Conservation (phyloP, 495 filamentous ascomycete species). For the Neurospora sp. region DNA sequence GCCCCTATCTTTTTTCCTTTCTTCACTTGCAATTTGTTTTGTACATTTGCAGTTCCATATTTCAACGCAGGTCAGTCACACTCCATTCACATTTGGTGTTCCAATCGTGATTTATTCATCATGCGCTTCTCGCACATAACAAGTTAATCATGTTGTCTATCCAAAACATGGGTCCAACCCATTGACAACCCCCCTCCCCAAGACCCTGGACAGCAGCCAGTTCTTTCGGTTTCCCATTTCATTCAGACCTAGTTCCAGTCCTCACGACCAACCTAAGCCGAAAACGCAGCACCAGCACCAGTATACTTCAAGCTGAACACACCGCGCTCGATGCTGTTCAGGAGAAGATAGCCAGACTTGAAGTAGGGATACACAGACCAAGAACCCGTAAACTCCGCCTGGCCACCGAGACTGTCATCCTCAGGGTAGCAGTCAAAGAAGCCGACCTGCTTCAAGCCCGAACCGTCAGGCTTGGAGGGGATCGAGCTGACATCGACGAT, state of each 20-base stretch:
- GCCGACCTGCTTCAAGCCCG: constrained; percentile 38
- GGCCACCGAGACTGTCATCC: constrained; percentile 43
- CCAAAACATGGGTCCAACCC: neutral
- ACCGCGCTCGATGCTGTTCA: constrained; percentile 53
- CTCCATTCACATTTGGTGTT: too few relatives aligned
- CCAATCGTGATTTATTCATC: too few relatives aligned
- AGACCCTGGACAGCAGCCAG: neutral
- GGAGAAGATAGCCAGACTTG: constrained; percentile 43
- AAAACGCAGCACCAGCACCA: neutral
- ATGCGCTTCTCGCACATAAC: too few relatives aligned
- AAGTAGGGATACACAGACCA: constrained; percentile 51
- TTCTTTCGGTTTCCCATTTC: neutral
- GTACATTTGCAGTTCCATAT: too few relatives aligned
- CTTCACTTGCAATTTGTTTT: too few relatives aligned
- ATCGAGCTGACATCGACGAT: constrained; percentile 46
- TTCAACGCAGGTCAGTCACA: too few relatives aligned
- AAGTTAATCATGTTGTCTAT: neutral
- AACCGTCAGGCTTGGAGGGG: constrained; percentile 39
- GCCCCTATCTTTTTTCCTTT: too few relatives aligned
- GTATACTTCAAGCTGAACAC: constrained; percentile 39
- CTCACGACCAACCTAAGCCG: neutral
- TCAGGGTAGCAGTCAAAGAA: constrained; percentile 53
- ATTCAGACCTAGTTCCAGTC: neutral
- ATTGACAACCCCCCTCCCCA: neutral
- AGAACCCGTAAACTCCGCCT: constrained; percentile 45